Evolutionary conservation across 768 basidiomycete species (phyloP).

Genomic region (Macrolepiota albuminosa): DNA sequence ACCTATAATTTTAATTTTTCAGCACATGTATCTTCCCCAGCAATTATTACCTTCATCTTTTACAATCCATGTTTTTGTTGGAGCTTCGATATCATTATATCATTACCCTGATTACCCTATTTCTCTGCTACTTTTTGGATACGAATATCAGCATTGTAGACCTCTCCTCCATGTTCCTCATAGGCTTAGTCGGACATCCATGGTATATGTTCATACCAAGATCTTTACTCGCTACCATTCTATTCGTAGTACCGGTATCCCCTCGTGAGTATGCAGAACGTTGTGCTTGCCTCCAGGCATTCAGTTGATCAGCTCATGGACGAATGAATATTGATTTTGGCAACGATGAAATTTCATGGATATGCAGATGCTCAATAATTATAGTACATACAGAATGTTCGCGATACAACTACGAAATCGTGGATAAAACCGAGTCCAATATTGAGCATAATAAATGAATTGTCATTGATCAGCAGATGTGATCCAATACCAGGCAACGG

Average conservation of each 20-base stretch:
- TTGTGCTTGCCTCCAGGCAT: background rate
- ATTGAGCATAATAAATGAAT: background rate
- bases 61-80: background rate
- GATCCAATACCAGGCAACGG: background rate
- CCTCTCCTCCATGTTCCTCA: background rate
- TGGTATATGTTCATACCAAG: background rate
- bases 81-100: background rate
- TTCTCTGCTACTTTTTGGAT: background rate
- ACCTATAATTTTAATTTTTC: background rate
- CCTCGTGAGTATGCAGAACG: background rate
- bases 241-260: background rate
- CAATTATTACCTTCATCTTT: background rate
- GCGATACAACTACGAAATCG: background rate
- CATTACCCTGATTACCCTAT: background rate
- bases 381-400: background rate
- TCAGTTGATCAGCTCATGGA: too few species aligned
- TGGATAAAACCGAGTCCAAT: background rate
- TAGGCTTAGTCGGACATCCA: background rate
- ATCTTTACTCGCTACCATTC: background rate
- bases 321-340: too few species aligned
- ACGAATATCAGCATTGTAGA: background rate
- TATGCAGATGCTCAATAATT: background rate
- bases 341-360: background rate
- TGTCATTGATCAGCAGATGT: background rate
- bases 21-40: constrained; percentile 1